Base-by-base conservation (phyloP, 2,329 filamentous ascomycete species). In the Acephala macrosclerotiorum region DNA sequence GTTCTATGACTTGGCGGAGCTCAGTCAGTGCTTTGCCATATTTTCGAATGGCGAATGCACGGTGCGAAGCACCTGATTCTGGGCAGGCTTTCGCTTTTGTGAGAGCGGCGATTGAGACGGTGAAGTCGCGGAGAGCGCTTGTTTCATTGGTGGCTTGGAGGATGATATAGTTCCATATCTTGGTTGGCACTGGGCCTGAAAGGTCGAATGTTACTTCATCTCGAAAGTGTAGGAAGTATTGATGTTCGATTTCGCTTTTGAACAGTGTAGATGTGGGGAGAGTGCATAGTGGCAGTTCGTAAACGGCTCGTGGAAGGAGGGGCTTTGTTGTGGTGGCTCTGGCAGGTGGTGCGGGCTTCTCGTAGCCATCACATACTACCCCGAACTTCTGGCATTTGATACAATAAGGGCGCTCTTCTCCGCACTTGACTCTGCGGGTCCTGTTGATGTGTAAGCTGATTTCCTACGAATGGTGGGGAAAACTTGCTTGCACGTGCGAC, bases 181-280 rank as follows among this genome's bases (percentile, higher is more conserved):
- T 56, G n/a, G 57, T 61, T n/a, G 47, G 57, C 63, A 60, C 42
- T 20, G 36, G 20, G 14, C 70, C 68, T 1, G 71, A 64, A 4
- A 73, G 56, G 22, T 71, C 66, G 22, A 53, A 59, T 3, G 65
- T 51, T 4, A 68, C 61, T 55, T 71, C 67, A 33, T 68, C 62
- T 49, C 63, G 64, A 51, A 72, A 74, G 36, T 68, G 57, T 6
- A 66, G 55, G 38, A 72, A 74, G 42, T 74, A 74, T 11, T 57
- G 61, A 59, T 69, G 64, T 36, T 72, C 69, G 29, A 61, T 49
- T 55, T 66, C 53, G 33, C 69, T 61, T 4, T 63, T 60, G 25
- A 73, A 71, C n/a, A 60, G 22, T 16, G 61, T 29, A 33, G 57
- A 63, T 36, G 25, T 58, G 7, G 64, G 63, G 11, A 38, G 18